phyloP scores from a whole-genome alignment of 2,329 filamentous ascomycete genomes.

The Ophiostoma ips region DNA sequence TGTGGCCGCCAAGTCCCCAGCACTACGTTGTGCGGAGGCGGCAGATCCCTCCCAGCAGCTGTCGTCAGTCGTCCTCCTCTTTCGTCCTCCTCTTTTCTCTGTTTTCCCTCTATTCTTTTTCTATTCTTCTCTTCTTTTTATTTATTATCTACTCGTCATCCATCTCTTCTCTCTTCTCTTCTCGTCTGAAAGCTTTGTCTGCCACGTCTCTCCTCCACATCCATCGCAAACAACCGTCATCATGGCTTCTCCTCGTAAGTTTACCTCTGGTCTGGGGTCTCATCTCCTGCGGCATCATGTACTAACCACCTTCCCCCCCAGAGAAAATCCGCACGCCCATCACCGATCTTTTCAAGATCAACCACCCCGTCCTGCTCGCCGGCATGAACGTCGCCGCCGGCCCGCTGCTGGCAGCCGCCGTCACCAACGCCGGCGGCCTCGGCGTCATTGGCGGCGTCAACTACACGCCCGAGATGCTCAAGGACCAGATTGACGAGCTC shows the following conservation, averaged over 20 bases:
- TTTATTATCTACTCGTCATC: background rate
- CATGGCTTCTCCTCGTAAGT: slow-evolving; percentile 74
- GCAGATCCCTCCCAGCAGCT: background rate
- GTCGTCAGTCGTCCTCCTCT: background rate
- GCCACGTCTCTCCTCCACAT: background rate
- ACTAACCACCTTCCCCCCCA: slow-evolving; percentile 22
- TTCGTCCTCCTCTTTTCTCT: background rate
- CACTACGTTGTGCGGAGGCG: slow-evolving; percentile 2
- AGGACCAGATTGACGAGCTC: slow-evolving; percentile 86
- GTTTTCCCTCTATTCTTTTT: background rate
- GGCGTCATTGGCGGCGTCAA: slow-evolving; percentile 92
- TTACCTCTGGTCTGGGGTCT: background rate
- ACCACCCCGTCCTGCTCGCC: slow-evolving; percentile 87
- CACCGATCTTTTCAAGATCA: slow-evolving; percentile 95
- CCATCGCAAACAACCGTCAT: slow-evolving; percentile 15
- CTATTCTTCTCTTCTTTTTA: background rate
- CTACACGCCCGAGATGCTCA: slow-evolving; percentile 95
- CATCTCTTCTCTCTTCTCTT: background rate
- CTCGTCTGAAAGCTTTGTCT: background rate
- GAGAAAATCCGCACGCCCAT: slow-evolving; percentile 81
- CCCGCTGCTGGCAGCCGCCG: slow-evolving; percentile 87
- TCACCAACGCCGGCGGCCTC: slow-evolving; percentile 91
- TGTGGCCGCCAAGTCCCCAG: slow-evolving; percentile 9
- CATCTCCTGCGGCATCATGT: background rate
- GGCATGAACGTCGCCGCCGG: slow-evolving; percentile 99